phyloP scores from a whole-genome alignment of 192 early-diverging fungal genomes.

The Lobosporangium transversale region DNA sequence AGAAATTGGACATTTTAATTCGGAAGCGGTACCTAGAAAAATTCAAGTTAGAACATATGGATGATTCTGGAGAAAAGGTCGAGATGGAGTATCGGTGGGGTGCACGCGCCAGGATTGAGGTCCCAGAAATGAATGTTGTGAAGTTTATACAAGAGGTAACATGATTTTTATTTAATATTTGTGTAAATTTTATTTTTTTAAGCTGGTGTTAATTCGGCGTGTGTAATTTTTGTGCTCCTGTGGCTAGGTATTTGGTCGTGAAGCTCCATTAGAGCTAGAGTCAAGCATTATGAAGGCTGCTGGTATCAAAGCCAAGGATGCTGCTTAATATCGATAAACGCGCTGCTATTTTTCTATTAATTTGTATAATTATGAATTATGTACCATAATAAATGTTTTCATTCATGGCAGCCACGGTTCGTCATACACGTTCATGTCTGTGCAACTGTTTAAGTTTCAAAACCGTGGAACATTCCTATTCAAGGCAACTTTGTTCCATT shows the following conservation, averaged over 20 bases:
- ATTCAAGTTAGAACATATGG: constrained; percentile 42
- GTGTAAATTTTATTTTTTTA: no score
- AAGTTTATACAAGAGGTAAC: constrained; percentile 67
- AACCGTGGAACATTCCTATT: neutral
- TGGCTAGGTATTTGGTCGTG: constrained; percentile 46
- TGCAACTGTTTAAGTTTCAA: no score
- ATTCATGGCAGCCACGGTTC: no score
- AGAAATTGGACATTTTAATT: constrained; percentile 51
- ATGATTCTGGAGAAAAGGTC: constrained; percentile 49
- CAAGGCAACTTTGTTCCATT: neutral
- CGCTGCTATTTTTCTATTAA: no score
- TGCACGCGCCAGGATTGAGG: constrained; percentile 67
- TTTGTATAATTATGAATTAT: no score
- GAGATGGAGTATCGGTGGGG: constrained; percentile 67
- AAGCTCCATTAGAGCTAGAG: constrained; percentile 22
- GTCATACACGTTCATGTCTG: no score
- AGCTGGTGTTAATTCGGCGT: no score
- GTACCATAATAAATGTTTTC: no score
- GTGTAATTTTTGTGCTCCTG: neutral
- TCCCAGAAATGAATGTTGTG: constrained; percentile 61
- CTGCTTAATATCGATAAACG: neutral
- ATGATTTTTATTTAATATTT: no score
- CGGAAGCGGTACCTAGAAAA: constrained; percentile 64
- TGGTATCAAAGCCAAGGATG: constrained; percentile 16
- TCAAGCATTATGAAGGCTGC: constrained; percentile 46